phyloP scores from a whole-genome alignment of 768 basidiomycete species.

The Saitozyma sp. region DNA sequence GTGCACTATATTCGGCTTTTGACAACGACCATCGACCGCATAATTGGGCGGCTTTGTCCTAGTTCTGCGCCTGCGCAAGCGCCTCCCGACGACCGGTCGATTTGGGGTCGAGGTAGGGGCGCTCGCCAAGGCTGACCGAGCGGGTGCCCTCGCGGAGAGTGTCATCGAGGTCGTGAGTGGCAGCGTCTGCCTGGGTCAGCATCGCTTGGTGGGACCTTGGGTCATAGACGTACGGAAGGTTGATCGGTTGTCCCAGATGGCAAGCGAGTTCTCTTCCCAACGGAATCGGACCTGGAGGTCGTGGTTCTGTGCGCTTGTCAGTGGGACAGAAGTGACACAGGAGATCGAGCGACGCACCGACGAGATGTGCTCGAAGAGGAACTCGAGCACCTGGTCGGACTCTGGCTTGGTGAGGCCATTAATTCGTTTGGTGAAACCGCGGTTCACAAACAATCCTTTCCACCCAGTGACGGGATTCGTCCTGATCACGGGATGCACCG shows the following conservation, averaged over 20 bases:
- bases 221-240: slow-evolving; percentile 46
- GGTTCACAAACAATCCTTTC: slow-evolving; percentile 63
- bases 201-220: background rate
- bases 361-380: slow-evolving; percentile 59
- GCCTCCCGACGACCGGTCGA: slow-evolving; percentile 26
- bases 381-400: slow-evolving; percentile 48
- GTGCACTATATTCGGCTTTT: too few species aligned
- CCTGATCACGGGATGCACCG: slow-evolving; percentile 61
- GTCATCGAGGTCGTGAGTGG: slow-evolving; percentile 30
- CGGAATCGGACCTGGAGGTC: slow-evolving; percentile 60
- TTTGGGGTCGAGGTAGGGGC: slow-evolving; percentile 57
- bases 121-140: slow-evolving; percentile 61
- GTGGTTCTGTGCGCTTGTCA: slow-evolving; percentile 57
- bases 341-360: slow-evolving; percentile 14
- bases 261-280: slow-evolving; percentile 60
- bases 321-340: background rate
- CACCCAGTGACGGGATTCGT: slow-evolving; percentile 65
- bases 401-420: slow-evolving; percentile 61
- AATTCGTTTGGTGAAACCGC: slow-evolving; percentile 62
- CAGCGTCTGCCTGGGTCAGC: slow-evolving; percentile 14
- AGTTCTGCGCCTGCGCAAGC: slow-evolving; percentile 6
- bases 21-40: too few species aligned
- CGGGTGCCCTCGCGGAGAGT: slow-evolving; percentile 56
- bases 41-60: too few species aligned
- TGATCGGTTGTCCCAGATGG: slow-evolving; percentile 65